phyloP scores from a whole-genome alignment of 768 basidiomycete species.

The Suillus decipiens region DNA sequence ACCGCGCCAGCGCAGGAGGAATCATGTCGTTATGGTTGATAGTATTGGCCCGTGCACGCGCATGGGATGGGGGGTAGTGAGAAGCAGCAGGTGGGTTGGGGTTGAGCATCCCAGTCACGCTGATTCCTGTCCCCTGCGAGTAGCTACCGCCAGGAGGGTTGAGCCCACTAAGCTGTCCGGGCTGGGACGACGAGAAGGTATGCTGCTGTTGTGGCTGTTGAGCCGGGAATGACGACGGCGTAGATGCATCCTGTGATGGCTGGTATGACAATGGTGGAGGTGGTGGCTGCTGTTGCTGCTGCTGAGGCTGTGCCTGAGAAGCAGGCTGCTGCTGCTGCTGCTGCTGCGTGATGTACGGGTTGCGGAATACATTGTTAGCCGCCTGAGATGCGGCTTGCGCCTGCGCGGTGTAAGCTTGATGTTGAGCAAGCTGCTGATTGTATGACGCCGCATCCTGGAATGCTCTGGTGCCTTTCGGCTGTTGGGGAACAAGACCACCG shows the following conservation, averaged over 20 bases:
- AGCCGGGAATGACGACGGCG: conserved; percentile 2
- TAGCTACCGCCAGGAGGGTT: conserved; percentile 16
- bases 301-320: conserved; percentile 29
- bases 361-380: conserved; percentile 67
- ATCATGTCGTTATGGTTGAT: conserved; percentile 85
- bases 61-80: conserved; percentile 57
- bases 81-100: conserved; percentile 62
- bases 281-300: conserved; percentile 35
- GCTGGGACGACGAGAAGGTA: conserved; percentile 26
- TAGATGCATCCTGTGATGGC: conserved; percentile 17
- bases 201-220: conserved; percentile 29
- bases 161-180: conserved; percentile 23
- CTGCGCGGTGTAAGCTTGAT: conserved; percentile 90
- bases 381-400: conserved; percentile 76
- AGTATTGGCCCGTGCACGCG: conserved; percentile 85
- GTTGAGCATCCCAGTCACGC: conserved; percentile 34
- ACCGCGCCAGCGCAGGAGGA: conserved; percentile 89
- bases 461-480: conserved; percentile 80
- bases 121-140: conserved; percentile 19
- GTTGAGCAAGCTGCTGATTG: conserved; percentile 92
- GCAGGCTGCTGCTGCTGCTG: conserved; percentile 37
- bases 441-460: conserved; percentile 93
- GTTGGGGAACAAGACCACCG: conserved; percentile 89
- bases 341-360: conserved; percentile 71
- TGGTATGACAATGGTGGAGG: conserved; percentile 20